Evolutionary conservation across 2,329 filamentous ascomycete genomes (phyloP).

Genomic region (Hypoxylon sp.): DNA sequence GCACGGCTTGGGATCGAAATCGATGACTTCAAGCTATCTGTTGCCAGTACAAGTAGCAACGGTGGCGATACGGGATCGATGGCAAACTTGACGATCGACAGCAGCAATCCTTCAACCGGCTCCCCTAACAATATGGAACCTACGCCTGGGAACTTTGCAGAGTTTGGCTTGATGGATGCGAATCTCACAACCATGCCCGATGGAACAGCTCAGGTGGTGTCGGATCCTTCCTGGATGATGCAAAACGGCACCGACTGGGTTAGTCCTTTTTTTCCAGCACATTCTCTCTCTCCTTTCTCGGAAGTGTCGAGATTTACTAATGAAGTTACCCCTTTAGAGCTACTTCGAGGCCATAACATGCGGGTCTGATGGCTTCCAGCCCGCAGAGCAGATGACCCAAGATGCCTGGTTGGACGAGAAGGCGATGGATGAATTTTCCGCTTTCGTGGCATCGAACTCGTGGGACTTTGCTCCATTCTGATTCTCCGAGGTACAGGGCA

Average conservation of each 20-base stretch:
- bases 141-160: constrained; percentile 27
- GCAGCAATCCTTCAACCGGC: constrained; percentile 18
- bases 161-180: constrained; percentile 33
- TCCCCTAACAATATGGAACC: constrained; percentile 30
- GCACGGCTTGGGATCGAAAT: constrained; percentile 36
- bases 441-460: constrained; percentile 39
- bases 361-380: constrained; percentile 37
- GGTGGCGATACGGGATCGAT: constrained; percentile 31
- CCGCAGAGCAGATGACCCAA: constrained; percentile 38
- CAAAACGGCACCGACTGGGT: constrained; percentile 48
- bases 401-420: constrained; percentile 42
- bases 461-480: constrained; percentile 41
- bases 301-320: constrained; percentile 24
- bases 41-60: constrained; percentile 7
- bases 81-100: constrained; percentile 37
- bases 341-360: constrained; percentile 47
- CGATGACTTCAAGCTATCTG: constrained; percentile 13
- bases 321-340: constrained; percentile 35
- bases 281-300: neutral
- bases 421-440: constrained; percentile 39
- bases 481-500: neutral
- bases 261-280: constrained; percentile 27
- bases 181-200: constrained; percentile 21
- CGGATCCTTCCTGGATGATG: constrained; percentile 43
- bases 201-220: constrained; percentile 21